phyloP scores from a whole-genome alignment of 2,329 filamentous ascomycete genomes.

The Spiromastix sp. region DNA sequence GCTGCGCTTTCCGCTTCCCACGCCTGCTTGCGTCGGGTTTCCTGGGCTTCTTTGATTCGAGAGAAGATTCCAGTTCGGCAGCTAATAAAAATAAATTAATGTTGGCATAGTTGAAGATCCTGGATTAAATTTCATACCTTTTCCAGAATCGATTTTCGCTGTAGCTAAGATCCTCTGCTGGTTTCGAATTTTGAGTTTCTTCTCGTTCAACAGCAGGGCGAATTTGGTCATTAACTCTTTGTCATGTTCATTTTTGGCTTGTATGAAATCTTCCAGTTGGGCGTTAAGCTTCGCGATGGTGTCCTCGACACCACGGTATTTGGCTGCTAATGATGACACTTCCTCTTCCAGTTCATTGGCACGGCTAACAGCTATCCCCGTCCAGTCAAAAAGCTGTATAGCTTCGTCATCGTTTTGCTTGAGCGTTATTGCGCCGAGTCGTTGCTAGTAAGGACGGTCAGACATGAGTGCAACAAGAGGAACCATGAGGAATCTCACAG shows the following conservation, averaged over 20 bases:
- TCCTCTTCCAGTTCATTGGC: conserved; percentile 33
- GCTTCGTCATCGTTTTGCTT: conserved; percentile 43
- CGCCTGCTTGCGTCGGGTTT: conserved; percentile 11
- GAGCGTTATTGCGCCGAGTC: conserved; percentile 44
- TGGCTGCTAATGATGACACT: conserved; percentile 30
- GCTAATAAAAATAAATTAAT: conserved; percentile 13
- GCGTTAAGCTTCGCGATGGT: conserved; percentile 41
- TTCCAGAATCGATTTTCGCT: conserved; percentile 34
- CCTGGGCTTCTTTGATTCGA: conserved; percentile 8
- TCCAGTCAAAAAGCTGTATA: conserved; percentile 49
- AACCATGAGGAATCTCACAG: conserved; percentile 18
- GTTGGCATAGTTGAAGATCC: too few relatives aligned
- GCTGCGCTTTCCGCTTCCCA: conserved; percentile 21
- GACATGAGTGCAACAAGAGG: background rate
- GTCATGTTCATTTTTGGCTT: conserved; percentile 47
- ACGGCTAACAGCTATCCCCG: conserved; percentile 36
- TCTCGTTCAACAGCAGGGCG: conserved; percentile 48
- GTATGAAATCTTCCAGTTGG: conserved; percentile 48
- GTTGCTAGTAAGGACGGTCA: too few relatives aligned
- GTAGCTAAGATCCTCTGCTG: conserved; percentile 46
- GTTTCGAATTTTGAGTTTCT: conserved; percentile 55
- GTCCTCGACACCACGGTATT: conserved; percentile 36
- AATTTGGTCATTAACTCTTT: conserved; percentile 49
- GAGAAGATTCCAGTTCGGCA: conserved; percentile 17
- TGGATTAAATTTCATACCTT: conserved; percentile 21